Conservation (phyloP, 768 basidiomycete genomes). For the Russula lepida region DNA sequence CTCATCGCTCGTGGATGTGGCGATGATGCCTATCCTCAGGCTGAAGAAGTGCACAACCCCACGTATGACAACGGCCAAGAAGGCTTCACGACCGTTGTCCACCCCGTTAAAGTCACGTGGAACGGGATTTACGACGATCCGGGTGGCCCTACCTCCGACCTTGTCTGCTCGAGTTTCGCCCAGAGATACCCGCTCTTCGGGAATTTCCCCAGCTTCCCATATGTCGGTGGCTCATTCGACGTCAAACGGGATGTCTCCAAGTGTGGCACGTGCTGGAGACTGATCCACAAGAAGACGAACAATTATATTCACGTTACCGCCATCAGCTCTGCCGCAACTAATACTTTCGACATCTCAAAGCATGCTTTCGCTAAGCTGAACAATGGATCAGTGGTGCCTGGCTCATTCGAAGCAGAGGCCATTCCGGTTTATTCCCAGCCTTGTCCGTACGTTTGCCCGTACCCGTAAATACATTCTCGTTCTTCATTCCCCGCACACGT, state of each 20-base stretch:
- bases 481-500: too few relatives aligned
- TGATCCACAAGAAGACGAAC: constrained; percentile 37
- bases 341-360: constrained; percentile 34
- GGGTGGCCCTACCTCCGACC: constrained; percentile 31
- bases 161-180: constrained; percentile 40
- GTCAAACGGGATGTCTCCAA: constrained; percentile 32
- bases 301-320: constrained; percentile 41
- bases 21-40: not conserved
- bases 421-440: too few relatives aligned
- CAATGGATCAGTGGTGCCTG: too few relatives aligned
- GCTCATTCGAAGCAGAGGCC: too few relatives aligned
- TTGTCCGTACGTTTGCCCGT: too few relatives aligned
- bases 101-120: too few relatives aligned
- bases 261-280: constrained; percentile 55
- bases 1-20: not conserved
- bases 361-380: constrained; percentile 28
- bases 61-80: too few relatives aligned
- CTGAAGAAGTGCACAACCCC: not conserved
- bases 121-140: constrained; percentile 37
- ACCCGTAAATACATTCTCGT: too few relatives aligned
- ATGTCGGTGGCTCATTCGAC: constrained; percentile 47
- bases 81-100: too few relatives aligned
- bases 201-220: constrained; percentile 47
- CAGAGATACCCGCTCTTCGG: constrained; percentile 41
- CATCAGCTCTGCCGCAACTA: constrained; percentile 39